phyloP scores from a whole-genome alignment of 495 filamentous ascomycete species.

The Tuber melanosporum region DNA sequence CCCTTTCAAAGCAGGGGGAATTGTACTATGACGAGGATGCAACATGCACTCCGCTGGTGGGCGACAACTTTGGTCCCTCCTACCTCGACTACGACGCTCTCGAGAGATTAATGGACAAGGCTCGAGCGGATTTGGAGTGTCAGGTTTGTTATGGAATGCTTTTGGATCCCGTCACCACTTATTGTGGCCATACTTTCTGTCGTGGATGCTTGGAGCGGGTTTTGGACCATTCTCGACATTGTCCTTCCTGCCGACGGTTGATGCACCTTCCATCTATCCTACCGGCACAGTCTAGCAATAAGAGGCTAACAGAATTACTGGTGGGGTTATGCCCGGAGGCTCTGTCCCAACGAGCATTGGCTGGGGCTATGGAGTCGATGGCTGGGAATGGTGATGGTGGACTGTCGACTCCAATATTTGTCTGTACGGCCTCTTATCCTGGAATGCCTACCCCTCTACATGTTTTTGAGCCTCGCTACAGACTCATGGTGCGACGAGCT shows the following conservation, averaged over 20 bases:
- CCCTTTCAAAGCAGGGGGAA: conserved; percentile 50
- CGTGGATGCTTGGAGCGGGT: conserved; percentile 66
- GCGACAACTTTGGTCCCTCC: conserved; percentile 43
- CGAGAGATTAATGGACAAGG: conserved; percentile 53
- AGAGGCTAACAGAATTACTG: conserved; percentile 55
- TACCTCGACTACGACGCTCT: conserved; percentile 51
- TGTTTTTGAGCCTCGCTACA: conserved; percentile 86
- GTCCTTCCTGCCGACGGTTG: conserved; percentile 67
- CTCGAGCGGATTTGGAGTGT: conserved; percentile 69
- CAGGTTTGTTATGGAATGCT: conserved; percentile 78
- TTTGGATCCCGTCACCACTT: conserved; percentile 71
- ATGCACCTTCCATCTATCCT: conserved; percentile 55
- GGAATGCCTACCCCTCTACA: conserved; percentile 77
- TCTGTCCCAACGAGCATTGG: conserved; percentile 52
- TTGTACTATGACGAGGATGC: conserved; percentile 47
- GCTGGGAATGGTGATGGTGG: conserved; percentile 48
- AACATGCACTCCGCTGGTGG: conserved; percentile 47
- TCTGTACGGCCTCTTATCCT: conserved; percentile 75
- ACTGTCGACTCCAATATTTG: conserved; percentile 64
- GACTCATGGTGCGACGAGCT: conserved; percentile 76
- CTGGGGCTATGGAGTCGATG: conserved; percentile 51
- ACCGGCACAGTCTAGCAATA: conserved; percentile 54
- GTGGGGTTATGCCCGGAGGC: conserved; percentile 60
- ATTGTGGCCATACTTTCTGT: conserved; percentile 87
- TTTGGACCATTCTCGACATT: conserved; percentile 66